These are phyloP conservation scores for Tinospora cordifolia DNA, from an alignment of 164 flowering plant genomes.

Conservation along the genomic window DNA sequence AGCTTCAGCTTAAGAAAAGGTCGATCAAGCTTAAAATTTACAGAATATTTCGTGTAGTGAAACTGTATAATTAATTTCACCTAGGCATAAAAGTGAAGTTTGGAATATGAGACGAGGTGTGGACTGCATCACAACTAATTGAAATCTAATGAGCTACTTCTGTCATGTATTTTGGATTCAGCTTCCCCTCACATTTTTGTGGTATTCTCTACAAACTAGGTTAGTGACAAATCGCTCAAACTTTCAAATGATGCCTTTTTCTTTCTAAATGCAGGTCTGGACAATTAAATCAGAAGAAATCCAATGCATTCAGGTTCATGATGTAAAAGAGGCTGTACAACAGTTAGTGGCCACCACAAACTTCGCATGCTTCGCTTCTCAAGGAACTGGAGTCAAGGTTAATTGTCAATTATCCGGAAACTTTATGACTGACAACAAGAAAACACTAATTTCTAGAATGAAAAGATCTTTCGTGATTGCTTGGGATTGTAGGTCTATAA, in stretches of 20 bases:
- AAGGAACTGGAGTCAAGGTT: constrained; percentile 64
- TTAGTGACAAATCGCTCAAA: not conserved
- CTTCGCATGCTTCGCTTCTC: constrained; percentile 51
- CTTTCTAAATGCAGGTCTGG: constrained; percentile 49
- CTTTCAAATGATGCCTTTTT: not conserved
- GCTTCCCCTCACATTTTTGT: too few species aligned
- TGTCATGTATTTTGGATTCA: too few species aligned
- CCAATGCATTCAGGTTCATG: constrained; percentile 52
- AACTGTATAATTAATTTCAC: too few species aligned
- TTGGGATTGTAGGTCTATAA: constrained; percentile 39
- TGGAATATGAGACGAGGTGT: too few species aligned
- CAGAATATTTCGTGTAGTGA: too few species aligned
- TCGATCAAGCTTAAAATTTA: too few species aligned
- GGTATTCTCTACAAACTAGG: too few species aligned
- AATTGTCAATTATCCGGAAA: not conserved
- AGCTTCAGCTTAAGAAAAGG: too few species aligned
- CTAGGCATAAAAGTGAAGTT: too few species aligned
- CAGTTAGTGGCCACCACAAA: constrained; percentile 35
- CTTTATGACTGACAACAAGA: not conserved
- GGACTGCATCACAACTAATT: too few species aligned
- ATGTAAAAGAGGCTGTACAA: constrained; percentile 51
- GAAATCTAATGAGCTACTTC: too few species aligned
- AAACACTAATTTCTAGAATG: not conserved
- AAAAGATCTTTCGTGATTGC: constrained; percentile 6
- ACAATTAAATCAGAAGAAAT: constrained; percentile 49